A percentile compares a stretch with the other conserved stretches of the same genome.
These are phyloP conservation scores for Aphanocladium album DNA, from an alignment of 2,329 filamentous ascomycete genomes.

Conservation along the genomic window DNA sequence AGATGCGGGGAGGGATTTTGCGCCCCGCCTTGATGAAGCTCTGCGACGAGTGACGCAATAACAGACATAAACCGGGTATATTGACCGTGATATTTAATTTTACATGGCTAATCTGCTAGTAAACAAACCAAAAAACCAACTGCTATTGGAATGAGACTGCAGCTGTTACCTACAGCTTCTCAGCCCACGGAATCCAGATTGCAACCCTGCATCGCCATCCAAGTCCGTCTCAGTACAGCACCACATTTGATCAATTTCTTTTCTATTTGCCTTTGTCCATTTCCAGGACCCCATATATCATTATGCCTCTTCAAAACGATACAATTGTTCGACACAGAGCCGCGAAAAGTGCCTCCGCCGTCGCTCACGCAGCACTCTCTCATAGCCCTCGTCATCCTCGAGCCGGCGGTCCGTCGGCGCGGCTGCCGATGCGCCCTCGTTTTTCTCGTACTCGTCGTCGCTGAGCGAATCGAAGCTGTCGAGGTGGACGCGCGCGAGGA, in stretches of 20 bases:
- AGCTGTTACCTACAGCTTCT: too few species aligned
- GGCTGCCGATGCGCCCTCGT: too few species aligned
- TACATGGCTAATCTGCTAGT: background rate
- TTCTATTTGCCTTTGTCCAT: background rate
- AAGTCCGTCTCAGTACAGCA: background rate
- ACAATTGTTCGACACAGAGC: constrained; percentile 9
- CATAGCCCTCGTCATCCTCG: background rate
- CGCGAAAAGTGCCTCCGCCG: background rate
- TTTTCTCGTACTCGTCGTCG: background rate
- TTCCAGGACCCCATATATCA: background rate
- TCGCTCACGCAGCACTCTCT: background rate
- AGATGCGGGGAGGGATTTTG: background rate
- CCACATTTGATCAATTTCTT: background rate
- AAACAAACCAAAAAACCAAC: background rate
- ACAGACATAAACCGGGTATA: too few species aligned
- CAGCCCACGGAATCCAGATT: too few species aligned
- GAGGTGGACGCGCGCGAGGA: background rate
- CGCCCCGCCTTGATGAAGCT: background rate
- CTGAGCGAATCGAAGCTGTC: background rate
- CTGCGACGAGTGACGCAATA: background rate
- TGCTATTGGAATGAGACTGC: too few species aligned
- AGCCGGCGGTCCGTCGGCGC: background rate
- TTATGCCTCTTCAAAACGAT: constrained; percentile 12
- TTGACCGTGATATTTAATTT: background rate
- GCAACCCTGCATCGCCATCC: background rate